These are phyloP conservation scores for Leccinum fuscescens DNA, from an alignment of 1,284 basidiomycete species.

Conservation along the genomic window DNA sequence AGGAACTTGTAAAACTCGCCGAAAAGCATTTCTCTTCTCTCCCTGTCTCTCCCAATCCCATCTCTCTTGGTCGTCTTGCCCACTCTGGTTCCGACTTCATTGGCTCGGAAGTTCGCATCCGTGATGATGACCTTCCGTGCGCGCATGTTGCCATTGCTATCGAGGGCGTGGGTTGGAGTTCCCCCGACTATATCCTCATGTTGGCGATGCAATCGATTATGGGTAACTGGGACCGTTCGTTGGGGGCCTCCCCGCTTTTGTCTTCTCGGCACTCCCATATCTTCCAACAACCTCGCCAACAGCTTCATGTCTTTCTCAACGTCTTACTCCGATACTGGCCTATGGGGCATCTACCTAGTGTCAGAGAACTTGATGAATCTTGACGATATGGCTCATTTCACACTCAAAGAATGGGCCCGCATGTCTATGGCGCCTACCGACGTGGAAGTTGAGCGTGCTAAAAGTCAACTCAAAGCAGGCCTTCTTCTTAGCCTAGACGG, in stretches of 20 bases:
- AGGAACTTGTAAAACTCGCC: slow-evolving; percentile 91
- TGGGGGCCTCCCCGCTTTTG: slow-evolving; percentile 88
- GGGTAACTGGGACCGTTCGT: slow-evolving; percentile 98
- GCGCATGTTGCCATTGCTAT: slow-evolving; percentile 96
- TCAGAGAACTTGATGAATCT: slow-evolving; percentile 92
- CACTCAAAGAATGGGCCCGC: slow-evolving; percentile 94
- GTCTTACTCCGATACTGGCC: slow-evolving; percentile 97
- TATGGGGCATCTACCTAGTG: slow-evolving; percentile 98
- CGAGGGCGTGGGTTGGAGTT: slow-evolving; percentile 97
- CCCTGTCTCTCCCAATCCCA: slow-evolving; percentile 85
- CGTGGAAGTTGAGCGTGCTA: slow-evolving; percentile 93
- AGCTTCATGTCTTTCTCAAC: slow-evolving; percentile 99
- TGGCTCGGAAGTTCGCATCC: slow-evolving; percentile 94
- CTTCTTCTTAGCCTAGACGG: slow-evolving; percentile 91
- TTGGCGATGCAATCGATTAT: slow-evolving; percentile 98
- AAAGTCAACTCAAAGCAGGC: slow-evolving; percentile 96
- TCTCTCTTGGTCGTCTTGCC: slow-evolving; percentile 80
- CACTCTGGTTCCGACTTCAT: slow-evolving; percentile 82
- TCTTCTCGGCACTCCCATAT: slow-evolving; percentile 90
- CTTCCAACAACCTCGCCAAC: slow-evolving; percentile 95
- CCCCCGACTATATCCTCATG: slow-evolving; percentile 99
- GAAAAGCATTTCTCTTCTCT: slow-evolving; percentile 91
- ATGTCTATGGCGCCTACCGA: slow-evolving; percentile 87
- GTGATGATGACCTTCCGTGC: slow-evolving; percentile 88
- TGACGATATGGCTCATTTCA: slow-evolving; percentile 94